Evolutionary conservation across 2,329 filamentous ascomycete species (phyloP).

Genomic region (Ramularia collo-cygni): DNA sequence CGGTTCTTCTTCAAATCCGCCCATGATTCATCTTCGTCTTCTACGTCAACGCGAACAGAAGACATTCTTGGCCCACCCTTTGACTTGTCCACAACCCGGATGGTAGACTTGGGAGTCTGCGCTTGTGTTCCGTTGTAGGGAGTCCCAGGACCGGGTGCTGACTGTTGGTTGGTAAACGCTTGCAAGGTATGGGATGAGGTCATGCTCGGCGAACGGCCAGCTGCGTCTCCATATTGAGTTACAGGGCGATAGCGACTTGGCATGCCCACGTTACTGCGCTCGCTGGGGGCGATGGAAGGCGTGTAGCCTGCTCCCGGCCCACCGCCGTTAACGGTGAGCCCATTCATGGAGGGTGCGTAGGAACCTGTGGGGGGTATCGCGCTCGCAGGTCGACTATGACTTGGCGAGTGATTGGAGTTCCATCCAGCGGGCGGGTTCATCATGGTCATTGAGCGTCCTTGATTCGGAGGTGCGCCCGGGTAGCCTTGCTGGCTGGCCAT

Average conservation of each 20-base stretch:
- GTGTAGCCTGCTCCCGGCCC: slow-evolving; percentile 56
- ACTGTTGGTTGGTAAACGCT: slow-evolving; percentile 22
- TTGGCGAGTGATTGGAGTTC: slow-evolving; percentile 16
- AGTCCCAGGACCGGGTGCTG: slow-evolving; percentile 5
- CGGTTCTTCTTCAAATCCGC: slow-evolving; percentile 29
- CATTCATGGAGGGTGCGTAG: slow-evolving; percentile 32
- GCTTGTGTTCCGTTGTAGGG: slow-evolving; percentile 9
- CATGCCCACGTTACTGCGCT: slow-evolving; percentile 87
- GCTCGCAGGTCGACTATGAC: slow-evolving; percentile 43
- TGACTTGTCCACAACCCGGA: slow-evolving; percentile 32
- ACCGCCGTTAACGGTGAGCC: slow-evolving; percentile 33
- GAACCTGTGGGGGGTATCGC: slow-evolving; percentile 20
- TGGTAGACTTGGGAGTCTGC: slow-evolving; percentile 25
- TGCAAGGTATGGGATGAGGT: slow-evolving; percentile 27
- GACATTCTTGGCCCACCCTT: slow-evolving; percentile 27
- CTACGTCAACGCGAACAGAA: slow-evolving; percentile 12
- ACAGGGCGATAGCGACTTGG: slow-evolving; percentile 89
- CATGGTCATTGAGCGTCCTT: slow-evolving; percentile 70
- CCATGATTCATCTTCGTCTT: slow-evolving; percentile 34
- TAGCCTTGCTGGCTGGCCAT: slow-evolving; percentile 33
- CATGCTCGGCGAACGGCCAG: slow-evolving; percentile 35
- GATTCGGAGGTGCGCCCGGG: slow-evolving; percentile 23
- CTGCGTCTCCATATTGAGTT: slow-evolving; percentile 35
- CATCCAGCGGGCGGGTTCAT: slow-evolving; percentile 52
- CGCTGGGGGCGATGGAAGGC: slow-evolving; percentile 87